Evolutionary conservation across 179 eudicot species (phyloP), one percentile per base, ranked within the genome.

Genomic region (Patellifolia procumbens): DNA sequence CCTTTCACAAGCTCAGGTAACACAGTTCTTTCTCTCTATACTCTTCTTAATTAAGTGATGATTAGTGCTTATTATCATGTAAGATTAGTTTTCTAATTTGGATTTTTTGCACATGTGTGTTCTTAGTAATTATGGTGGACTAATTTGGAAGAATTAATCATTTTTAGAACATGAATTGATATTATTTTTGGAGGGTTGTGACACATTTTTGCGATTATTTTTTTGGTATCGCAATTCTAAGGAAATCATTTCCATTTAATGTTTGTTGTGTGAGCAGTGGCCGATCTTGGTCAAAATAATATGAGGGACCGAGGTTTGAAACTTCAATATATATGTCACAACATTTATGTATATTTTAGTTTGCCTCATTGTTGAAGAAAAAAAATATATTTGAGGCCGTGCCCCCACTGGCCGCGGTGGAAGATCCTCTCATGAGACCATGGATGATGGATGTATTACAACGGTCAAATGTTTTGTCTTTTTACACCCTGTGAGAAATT

Each of bases 1-100:
- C 79, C 55, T 77, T 85, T 59, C 87, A 91, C 70, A 91, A 87
- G 52, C 88, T 89, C 39, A 86, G 97, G 98, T 96, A 82, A 52
- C 42, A 31, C 32, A 22, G 12, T 59, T 13, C 17, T 19, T 59
- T 13, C 17, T 51, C 39, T 31, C 28, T n/a, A 29, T 22, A 9
- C 9, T 26, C 32, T 15, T 26, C 32, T 32, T 10, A n/a, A n/a
- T 77, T 68, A 0, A 6, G 22, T 67, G 16, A 43, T 77, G 2
- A 17, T 59, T 20, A 2, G 28, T 35, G 5, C 22, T 70, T 45
- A n/a, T 24, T 32, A 9, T 26, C 7, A 10, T 43, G 0, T 7
- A 28, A 12, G 42, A 35, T 39, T 70, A 32, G 15, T 42, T 69
- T 58, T 45, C 68, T 73, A 46, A 58, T 65, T 31, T 56, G 70